phyloP scores from a whole-genome alignment of 2,329 filamentous ascomycete species.

The Cryphonectria japonica region DNA sequence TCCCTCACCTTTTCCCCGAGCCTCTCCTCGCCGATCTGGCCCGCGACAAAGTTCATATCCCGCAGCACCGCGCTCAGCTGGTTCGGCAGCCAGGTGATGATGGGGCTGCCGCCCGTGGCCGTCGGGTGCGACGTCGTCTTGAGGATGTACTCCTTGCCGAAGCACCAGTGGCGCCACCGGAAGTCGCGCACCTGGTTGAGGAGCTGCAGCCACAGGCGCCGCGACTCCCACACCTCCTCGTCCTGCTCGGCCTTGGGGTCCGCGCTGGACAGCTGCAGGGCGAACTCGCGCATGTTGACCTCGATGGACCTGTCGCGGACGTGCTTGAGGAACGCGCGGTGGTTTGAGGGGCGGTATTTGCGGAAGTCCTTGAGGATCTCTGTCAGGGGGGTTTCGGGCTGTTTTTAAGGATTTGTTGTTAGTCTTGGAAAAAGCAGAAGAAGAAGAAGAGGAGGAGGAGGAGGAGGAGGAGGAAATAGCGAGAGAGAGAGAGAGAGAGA shows the following conservation, averaged over 20 bases:
- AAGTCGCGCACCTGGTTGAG: slow-evolving; percentile 81
- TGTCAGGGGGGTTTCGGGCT: slow-evolving; percentile 81
- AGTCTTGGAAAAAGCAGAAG: not conserved
- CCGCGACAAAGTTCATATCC: slow-evolving; percentile 65
- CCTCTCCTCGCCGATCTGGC: slow-evolving; percentile 48
- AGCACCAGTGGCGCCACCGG: slow-evolving; percentile 84
- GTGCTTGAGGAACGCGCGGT: slow-evolving; percentile 80
- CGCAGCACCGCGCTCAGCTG: slow-evolving; percentile 75
- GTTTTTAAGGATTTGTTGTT: not conserved
- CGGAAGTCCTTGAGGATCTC: slow-evolving; percentile 88
- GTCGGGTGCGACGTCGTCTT: slow-evolving; percentile 77
- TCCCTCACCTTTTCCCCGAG: slow-evolving; percentile 54
- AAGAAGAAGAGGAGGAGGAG: no score
- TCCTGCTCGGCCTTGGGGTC: slow-evolving; percentile 33
- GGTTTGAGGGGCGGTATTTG: slow-evolving; percentile 84
- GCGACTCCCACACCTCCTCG: slow-evolving; percentile 56
- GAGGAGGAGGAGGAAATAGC: no score
- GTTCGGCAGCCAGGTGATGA: slow-evolving; percentile 84
- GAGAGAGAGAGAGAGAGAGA: not conserved
- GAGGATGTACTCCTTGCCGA: slow-evolving; percentile 82
- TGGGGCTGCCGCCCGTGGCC: slow-evolving; percentile 79
- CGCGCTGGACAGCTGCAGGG: slow-evolving; percentile 43
- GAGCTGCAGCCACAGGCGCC: slow-evolving; percentile 64
- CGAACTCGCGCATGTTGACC: slow-evolving; percentile 62
- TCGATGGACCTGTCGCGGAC: slow-evolving; percentile 58